Evolutionary conservation across 768 basidiomycete species (phyloP).

Genomic region (Daedaleopsis sinensis): DNA sequence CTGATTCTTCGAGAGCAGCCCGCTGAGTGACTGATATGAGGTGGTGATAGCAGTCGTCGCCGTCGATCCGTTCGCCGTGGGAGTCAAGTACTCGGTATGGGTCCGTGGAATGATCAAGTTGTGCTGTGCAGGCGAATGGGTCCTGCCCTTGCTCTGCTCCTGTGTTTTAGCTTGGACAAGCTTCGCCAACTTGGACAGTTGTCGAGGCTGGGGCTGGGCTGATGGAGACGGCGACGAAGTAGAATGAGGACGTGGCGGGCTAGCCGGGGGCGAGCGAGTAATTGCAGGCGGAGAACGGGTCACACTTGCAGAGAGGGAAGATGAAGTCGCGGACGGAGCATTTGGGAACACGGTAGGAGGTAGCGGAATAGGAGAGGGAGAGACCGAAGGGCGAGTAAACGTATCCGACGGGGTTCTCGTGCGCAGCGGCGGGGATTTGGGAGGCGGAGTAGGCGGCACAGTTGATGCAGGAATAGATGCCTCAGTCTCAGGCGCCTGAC

Average conservation of each 20-base stretch:
- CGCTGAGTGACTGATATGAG: constrained; percentile 72
- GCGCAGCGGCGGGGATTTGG: background rate
- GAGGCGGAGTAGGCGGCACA: constrained; percentile 6
- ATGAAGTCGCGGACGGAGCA: background rate
- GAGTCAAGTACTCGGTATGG: constrained; percentile 72
- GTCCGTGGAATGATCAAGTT: constrained; percentile 42
- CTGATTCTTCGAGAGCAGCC: constrained; percentile 43
- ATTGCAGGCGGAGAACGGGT: background rate
- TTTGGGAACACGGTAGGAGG: background rate
- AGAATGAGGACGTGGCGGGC: background rate
- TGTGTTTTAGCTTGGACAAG: constrained; percentile 66
- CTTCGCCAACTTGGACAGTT: constrained; percentile 72
- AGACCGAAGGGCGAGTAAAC: background rate
- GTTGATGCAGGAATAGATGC: constrained; percentile 2
- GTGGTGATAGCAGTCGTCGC: constrained; percentile 86
- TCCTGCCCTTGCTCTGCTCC: constrained; percentile 28
- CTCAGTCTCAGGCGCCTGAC: background rate
- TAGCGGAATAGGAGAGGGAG: background rate
- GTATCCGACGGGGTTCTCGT: constrained; percentile 4
- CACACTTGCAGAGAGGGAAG: background rate
- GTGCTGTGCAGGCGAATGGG: constrained; percentile 22
- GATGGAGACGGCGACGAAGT: background rate
- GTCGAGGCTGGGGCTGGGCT: constrained; percentile 10
- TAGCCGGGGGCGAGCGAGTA: background rate
- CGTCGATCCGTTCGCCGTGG: constrained; percentile 81